Percentiles rank a stretch among this genome's conserved stretches.
These are phyloP conservation scores for Pichia membranifaciens DNA, from an alignment of 805 yeast genomes.

Conservation along the genomic window DNA sequence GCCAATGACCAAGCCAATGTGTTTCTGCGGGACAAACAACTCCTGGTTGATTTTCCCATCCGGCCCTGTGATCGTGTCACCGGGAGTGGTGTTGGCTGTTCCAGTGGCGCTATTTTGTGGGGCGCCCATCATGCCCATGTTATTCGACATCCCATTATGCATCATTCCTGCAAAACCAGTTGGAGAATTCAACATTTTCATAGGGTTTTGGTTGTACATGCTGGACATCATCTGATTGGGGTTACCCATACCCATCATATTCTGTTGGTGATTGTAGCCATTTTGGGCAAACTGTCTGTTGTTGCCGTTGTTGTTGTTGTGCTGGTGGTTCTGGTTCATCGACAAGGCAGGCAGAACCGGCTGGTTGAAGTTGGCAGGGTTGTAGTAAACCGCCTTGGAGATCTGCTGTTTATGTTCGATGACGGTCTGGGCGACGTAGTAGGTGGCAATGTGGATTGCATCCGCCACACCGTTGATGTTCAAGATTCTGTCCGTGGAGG, in stretches of 20 bases:
- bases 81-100: slow-evolving; percentile 13
- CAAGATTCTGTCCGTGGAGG: slow-evolving; percentile 71
- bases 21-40: slow-evolving; percentile 66
- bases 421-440: slow-evolving; percentile 64
- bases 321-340: not conserved
- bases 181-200: slow-evolving; percentile 1
- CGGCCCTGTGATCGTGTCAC: slow-evolving; percentile 15
- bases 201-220: slow-evolving; percentile 5
- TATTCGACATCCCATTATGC: not conserved
- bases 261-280: slow-evolving; percentile 8
- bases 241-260: slow-evolving; percentile 22
- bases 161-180: slow-evolving; percentile 5
- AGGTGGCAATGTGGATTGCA: slow-evolving; percentile 79
- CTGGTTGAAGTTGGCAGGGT: slow-evolving; percentile 43
- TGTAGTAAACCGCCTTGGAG: slow-evolving; percentile 51
- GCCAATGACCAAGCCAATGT: slow-evolving; percentile 81
- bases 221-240: slow-evolving; percentile 22
- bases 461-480: slow-evolving; percentile 75
- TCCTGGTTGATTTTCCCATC: slow-evolving; percentile 60
- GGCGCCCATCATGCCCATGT: not conserved
- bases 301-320: not conserved
- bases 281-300: slow-evolving; percentile 3
- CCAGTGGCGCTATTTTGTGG: not conserved
- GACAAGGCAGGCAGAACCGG: slow-evolving; percentile 13
- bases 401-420: slow-evolving; percentile 55